Conservation (phyloP, 2,329 filamentous ascomycete species). For the Pestalotiopsis sp. region DNA sequence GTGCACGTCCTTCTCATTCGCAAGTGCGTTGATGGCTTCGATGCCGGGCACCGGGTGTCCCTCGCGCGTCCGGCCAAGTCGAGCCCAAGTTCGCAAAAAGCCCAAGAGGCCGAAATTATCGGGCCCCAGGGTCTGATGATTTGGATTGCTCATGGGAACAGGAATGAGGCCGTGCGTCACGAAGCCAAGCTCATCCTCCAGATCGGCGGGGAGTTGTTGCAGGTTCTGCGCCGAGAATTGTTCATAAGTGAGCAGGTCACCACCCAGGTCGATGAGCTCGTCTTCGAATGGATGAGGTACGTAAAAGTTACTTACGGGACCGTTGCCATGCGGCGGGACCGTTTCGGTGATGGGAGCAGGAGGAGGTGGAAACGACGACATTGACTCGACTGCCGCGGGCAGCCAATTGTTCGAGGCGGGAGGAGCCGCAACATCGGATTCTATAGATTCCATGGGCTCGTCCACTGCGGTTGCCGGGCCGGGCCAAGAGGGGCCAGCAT, state of each 20-base stretch:
- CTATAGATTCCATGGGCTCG: not conserved
- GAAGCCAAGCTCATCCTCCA: slow-evolving; percentile 16
- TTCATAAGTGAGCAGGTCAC: no score
- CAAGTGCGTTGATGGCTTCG: not conserved
- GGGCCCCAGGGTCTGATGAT: slow-evolving; percentile 42
- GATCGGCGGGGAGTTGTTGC: slow-evolving; percentile 5
- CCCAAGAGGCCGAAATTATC: slow-evolving; percentile 52
- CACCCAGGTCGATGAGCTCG: not conserved
- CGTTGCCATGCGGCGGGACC: not conserved
- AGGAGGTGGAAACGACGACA: not conserved
- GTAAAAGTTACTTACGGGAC: not conserved
- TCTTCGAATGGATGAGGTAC: not conserved
- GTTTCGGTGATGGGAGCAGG: no score
- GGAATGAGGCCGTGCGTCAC: slow-evolving; percentile 26
- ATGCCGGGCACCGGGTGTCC: not conserved
- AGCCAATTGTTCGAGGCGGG: not conserved
- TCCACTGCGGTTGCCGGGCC: not conserved
- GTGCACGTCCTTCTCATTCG: slow-evolving; percentile 28
- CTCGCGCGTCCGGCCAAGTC: not conserved
- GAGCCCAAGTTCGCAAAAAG: slow-evolving; percentile 54
- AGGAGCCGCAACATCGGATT: not conserved
- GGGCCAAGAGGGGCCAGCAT: not conserved
- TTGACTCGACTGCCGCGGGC: not conserved
- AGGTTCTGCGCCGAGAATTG: not conserved
- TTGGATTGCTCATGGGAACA: slow-evolving; percentile 33